Evolutionary conservation across 208 protist species (phyloP).

Genomic region (Herpetomonas tarakana): DNA sequence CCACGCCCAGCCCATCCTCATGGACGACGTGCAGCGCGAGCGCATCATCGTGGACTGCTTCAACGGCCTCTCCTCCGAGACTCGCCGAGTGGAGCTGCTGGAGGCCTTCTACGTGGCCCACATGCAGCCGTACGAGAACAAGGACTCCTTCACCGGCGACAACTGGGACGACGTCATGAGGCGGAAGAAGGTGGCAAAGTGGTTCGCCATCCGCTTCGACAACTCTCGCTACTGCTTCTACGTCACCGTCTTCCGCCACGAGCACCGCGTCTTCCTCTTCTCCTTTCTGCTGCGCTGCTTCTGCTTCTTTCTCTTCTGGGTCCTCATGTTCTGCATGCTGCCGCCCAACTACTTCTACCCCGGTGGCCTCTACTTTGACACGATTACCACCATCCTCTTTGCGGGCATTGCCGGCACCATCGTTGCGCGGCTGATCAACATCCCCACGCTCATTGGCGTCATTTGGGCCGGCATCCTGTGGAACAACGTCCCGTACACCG

Average conservation of each 20-base stretch:
- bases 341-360: conserved; percentile 39
- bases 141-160: conserved; percentile 41
- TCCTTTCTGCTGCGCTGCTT: conserved; percentile 48
- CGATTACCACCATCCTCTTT: conserved; percentile 41
- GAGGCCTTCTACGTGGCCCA: conserved; percentile 43
- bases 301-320: conserved; percentile 50
- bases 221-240: conserved; percentile 30
- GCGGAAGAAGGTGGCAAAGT: conserved; percentile 20
- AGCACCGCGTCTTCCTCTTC: conserved; percentile 45
- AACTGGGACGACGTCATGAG: conserved; percentile 52
- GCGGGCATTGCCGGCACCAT: conserved; percentile 38
- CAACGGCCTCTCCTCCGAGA: conserved; percentile 33
- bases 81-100: conserved; percentile 30
- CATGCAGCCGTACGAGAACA: conserved; percentile 41
- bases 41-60: conserved; percentile 37
- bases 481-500: conserved; percentile 47
- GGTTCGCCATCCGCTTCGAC: conserved; percentile 39
- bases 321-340: conserved; percentile 43
- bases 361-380: conserved; percentile 60
- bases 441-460: conserved; percentile 47
- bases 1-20: conserved; percentile 24
- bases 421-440: conserved; percentile 22
- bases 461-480: conserved; percentile 53
- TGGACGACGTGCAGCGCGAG: conserved; percentile 23
- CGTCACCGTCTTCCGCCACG: conserved; percentile 32